A percentile compares a stretch with the other conserved stretches of the same genome.
phyloP scores from a whole-genome alignment of 2,329 filamentous ascomycete genomes.

The Hypoxylon sp. region DNA sequence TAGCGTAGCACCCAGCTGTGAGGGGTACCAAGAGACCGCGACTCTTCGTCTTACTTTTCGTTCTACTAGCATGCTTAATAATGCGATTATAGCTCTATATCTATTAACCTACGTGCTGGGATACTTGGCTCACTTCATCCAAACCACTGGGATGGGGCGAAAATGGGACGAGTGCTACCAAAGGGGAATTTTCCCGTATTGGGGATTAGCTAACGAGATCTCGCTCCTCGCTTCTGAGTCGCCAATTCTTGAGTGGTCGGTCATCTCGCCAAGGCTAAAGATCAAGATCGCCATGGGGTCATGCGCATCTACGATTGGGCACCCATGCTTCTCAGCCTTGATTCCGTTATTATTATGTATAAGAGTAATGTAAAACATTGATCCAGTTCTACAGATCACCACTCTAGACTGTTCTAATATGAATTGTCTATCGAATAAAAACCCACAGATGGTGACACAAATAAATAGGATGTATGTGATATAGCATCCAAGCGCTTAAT shows the following conservation, averaged over 20 bases:
- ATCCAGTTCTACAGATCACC: constrained; percentile 1
- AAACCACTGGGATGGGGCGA: constrained; percentile 31
- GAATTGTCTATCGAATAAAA: constrained; percentile 11
- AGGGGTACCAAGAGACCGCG: constrained; percentile 22
- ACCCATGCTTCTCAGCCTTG: constrained; percentile 10
- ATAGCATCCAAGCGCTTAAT: constrained; percentile 22
- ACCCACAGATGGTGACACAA: background rate
- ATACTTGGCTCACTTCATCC: constrained; percentile 29
- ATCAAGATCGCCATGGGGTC: constrained; percentile 41
- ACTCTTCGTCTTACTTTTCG: constrained; percentile 16
- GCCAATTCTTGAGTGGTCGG: constrained; percentile 18
- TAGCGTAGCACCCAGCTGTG: constrained; percentile 26
- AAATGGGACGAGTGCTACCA: constrained; percentile 13
- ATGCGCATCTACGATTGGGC: constrained; percentile 31
- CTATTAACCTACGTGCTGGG: constrained; percentile 11
- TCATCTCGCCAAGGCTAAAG: constrained; percentile 37
- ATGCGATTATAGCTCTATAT: constrained; percentile 25
- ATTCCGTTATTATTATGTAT: constrained; percentile 8
- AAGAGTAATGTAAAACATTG: background rate
- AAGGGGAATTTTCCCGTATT: constrained; percentile 18
- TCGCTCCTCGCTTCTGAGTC: constrained; percentile 6
- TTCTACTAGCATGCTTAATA: constrained; percentile 22
- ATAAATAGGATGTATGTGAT: constrained; percentile 10
- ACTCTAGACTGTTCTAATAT: constrained; percentile 2
- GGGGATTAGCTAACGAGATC: constrained; percentile 21